Conservation (phyloP, 805 yeast species). For the Saccharomycopsis fodiens region DNA sequence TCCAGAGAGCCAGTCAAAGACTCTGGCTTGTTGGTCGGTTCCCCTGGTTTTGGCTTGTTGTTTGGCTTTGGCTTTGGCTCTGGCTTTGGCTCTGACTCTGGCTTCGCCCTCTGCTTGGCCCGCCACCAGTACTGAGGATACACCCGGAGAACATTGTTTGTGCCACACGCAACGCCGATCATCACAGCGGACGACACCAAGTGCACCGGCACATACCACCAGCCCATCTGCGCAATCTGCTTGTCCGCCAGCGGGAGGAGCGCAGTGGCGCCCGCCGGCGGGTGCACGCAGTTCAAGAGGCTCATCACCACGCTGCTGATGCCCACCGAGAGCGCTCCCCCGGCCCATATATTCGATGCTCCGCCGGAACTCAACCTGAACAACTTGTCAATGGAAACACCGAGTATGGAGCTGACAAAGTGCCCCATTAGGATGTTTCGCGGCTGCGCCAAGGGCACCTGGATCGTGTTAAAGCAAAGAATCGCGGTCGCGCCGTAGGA, state of each 20-base stretch:
- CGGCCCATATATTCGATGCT: slow-evolving; percentile 42
- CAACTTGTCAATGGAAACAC: slow-evolving; percentile 46
- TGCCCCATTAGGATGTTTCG: slow-evolving; percentile 52
- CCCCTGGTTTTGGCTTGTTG: too few species aligned
- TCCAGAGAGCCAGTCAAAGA: too few species aligned
- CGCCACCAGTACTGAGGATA: slow-evolving; percentile 63
- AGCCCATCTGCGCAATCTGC: slow-evolving; percentile 41
- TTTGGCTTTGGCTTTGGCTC: too few species aligned
- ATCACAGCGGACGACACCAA: slow-evolving; percentile 42
- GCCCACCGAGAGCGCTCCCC: slow-evolving; percentile 52
- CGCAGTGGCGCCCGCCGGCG: slow-evolving; percentile 70
- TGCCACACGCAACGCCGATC: slow-evolving; percentile 41
- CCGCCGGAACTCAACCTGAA: slow-evolving; percentile 40
- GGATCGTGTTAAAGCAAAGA: slow-evolving; percentile 46
- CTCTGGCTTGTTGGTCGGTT: too few species aligned
- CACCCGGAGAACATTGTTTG: slow-evolving; percentile 43
- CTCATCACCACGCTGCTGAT: slow-evolving; percentile 47
- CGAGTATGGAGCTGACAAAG: slow-evolving; percentile 43
- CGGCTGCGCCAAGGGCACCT: slow-evolving; percentile 59
- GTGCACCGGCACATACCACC: slow-evolving; percentile 59
- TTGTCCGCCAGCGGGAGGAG: slow-evolving; percentile 46
- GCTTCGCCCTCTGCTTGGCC: too few species aligned
- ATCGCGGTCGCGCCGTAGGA: slow-evolving; percentile 59
- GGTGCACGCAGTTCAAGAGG: slow-evolving; percentile 51
- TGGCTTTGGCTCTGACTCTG: too few species aligned